phyloP scores from a whole-genome alignment of 768 basidiomycete genomes.

The Tremella fuciformis region DNA sequence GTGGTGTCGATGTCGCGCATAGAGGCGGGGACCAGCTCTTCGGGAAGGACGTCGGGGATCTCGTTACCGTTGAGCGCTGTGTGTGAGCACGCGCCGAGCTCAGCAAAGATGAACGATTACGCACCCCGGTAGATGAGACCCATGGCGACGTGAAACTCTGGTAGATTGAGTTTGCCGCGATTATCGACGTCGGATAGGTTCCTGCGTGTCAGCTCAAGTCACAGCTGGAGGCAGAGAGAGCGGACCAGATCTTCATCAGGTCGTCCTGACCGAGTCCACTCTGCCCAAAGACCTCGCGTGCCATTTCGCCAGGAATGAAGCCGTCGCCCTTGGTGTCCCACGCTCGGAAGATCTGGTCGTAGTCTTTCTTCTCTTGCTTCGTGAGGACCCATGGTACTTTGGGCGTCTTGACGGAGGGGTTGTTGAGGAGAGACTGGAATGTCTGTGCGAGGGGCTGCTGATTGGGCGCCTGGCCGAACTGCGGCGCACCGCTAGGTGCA shows the following conservation, averaged over 20 bases:
- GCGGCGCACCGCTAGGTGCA: slow-evolving; percentile 56
- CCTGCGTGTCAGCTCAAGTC: slow-evolving; percentile 57
- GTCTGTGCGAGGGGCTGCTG: slow-evolving; percentile 72
- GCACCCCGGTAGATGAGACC: slow-evolving; percentile 91
- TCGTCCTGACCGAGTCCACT: slow-evolving; percentile 86
- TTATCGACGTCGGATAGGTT: slow-evolving; percentile 87
- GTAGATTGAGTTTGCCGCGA: slow-evolving; percentile 88
- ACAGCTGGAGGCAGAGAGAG: slow-evolving; percentile 17
- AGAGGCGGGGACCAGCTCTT: slow-evolving; percentile 88
- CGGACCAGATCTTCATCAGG: slow-evolving; percentile 87
- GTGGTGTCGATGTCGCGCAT: slow-evolving; percentile 82
- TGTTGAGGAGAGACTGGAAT: slow-evolving; percentile 81
- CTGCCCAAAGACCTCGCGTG: slow-evolving; percentile 88
- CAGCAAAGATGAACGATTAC: slow-evolving; percentile 39
- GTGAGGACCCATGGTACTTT: slow-evolving; percentile 81
- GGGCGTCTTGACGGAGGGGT: slow-evolving; percentile 63
- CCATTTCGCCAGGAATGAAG: slow-evolving; percentile 79
- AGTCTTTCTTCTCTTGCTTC: slow-evolving; percentile 90
- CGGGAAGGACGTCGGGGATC: slow-evolving; percentile 79
- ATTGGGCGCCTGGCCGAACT: slow-evolving; percentile 57
- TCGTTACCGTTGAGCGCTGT: slow-evolving; percentile 86
- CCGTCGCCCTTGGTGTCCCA: slow-evolving; percentile 78
- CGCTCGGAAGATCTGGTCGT: slow-evolving; percentile 93
- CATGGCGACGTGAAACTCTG: slow-evolving; percentile 99
- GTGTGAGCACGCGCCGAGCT: too few relatives aligned